Conservation (phyloP, 2,329 filamentous ascomycete species). For the Bipolaris bicolor region DNA sequence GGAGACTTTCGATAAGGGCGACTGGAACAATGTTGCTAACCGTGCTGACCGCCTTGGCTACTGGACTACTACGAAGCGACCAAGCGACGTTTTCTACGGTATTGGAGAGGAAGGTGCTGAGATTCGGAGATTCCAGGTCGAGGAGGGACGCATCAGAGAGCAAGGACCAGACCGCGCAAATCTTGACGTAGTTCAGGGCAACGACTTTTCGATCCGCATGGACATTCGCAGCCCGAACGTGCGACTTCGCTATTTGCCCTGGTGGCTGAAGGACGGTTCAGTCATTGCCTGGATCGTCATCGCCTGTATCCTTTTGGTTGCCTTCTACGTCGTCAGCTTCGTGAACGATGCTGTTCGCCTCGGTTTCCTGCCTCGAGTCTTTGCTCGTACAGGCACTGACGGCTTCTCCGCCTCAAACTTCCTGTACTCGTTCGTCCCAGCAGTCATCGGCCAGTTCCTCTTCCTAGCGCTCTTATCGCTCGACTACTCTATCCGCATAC, state of each 20-base stretch:
- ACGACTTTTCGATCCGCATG: slow-evolving; percentile 55
- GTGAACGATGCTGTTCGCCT: slow-evolving; percentile 67
- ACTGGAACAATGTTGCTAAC: slow-evolving; percentile 62
- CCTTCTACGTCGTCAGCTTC: slow-evolving; percentile 78
- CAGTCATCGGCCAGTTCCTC: slow-evolving; percentile 69
- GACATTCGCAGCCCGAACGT: slow-evolving; percentile 59
- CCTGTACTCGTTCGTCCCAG: slow-evolving; percentile 78
- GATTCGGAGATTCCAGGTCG: slow-evolving; percentile 59
- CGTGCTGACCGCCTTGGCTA: slow-evolving; percentile 80
- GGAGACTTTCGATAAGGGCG: slow-evolving; percentile 63
- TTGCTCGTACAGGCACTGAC: slow-evolving; percentile 61
- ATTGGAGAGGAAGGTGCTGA: slow-evolving; percentile 69
- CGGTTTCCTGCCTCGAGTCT: slow-evolving; percentile 75
- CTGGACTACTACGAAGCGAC: slow-evolving; percentile 73
- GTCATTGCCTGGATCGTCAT: slow-evolving; percentile 67
- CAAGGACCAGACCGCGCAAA: slow-evolving; percentile 46
- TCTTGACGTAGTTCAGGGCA: slow-evolving; percentile 17
- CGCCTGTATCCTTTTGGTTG: slow-evolving; percentile 48
- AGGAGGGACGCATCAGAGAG: slow-evolving; percentile 56
- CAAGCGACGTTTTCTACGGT: slow-evolving; percentile 75
- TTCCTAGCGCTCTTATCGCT: slow-evolving; percentile 71
- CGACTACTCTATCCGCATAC: slow-evolving; percentile 68
- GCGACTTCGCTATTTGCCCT: slow-evolving; percentile 74
- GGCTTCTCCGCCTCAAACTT: slow-evolving; percentile 90
- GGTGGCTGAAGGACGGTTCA: slow-evolving; percentile 72